Evolutionary conservation across 805 yeast species (phyloP).

Genomic region (Starmera caribaea): DNA sequence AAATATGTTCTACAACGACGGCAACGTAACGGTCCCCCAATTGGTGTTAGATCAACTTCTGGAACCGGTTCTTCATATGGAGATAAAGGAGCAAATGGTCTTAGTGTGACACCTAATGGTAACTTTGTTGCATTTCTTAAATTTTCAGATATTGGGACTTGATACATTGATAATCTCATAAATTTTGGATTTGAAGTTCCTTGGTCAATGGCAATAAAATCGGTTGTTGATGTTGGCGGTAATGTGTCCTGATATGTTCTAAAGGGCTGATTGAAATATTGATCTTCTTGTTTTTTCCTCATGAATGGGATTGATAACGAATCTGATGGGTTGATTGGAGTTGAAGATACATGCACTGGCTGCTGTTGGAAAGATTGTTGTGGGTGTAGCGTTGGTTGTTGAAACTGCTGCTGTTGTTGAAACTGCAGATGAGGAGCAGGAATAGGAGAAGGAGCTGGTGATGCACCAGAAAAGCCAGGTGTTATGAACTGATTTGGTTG

Average conservation of each 20-base stretch:
- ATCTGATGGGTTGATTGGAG: constrained; percentile 2
- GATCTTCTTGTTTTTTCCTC: constrained; percentile 11
- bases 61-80: constrained; percentile 50
- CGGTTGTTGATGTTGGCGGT: constrained; percentile 72
- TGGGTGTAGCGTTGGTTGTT: neutral
- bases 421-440: constrained; percentile 1
- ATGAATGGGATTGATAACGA: constrained; percentile 10
- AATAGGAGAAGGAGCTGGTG: neutral
- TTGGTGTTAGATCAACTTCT: constrained; percentile 45
- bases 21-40: constrained; percentile 78
- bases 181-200: constrained; percentile 78
- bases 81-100: constrained; percentile 71
- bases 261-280: constrained; percentile 32
- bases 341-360: neutral
- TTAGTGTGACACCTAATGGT: constrained; percentile 72
- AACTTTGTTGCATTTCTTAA: constrained; percentile 59
- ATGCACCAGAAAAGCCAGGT: neutral
- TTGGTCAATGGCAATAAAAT: constrained; percentile 64
- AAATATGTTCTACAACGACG: constrained; percentile 84
- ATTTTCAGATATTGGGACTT: constrained; percentile 66
- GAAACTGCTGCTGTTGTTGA: neutral
- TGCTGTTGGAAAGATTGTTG: neutral
- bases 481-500: no score
- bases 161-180: constrained; percentile 71
- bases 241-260: constrained; percentile 66